Percentiles rank a stretch among this genome's conserved stretches.
These are phyloP conservation scores for Geum urbanum DNA, from an alignment of 306 rosid genomes.

Conservation along the genomic window DNA sequence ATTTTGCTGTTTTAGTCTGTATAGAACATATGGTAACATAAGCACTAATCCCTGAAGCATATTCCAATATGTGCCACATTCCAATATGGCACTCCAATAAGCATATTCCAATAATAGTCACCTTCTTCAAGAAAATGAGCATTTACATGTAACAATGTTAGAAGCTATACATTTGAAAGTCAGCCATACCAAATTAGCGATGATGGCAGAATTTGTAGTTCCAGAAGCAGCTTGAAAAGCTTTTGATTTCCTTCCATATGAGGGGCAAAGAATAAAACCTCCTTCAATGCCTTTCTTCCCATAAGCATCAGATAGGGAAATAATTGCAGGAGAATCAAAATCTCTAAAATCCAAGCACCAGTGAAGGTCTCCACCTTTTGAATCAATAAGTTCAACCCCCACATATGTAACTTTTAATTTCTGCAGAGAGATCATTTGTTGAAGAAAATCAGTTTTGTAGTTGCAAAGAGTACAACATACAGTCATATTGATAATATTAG, in stretches of 20 bases:
- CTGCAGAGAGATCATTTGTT: constrained; percentile 49
- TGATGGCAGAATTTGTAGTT: constrained; percentile 64
- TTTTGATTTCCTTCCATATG: constrained; percentile 91
- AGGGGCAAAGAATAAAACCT: constrained; percentile 88
- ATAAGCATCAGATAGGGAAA: constrained; percentile 65
- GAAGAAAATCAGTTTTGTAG: constrained; percentile 16
- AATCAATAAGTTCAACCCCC: constrained; percentile 79
- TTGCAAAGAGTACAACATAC: neutral
- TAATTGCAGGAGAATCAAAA: constrained; percentile 81
- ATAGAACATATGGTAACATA: constrained; percentile 23
- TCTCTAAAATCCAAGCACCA: constrained; percentile 99
- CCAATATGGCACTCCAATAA: too few species aligned
- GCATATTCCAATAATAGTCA: constrained; percentile 14
- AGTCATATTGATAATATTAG: neutral
- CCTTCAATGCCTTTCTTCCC: constrained; percentile 77
- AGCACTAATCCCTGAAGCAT: constrained; percentile 9
- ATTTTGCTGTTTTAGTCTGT: constrained; percentile 96
- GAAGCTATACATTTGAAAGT: constrained; percentile 5
- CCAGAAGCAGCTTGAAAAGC: constrained; percentile 95
- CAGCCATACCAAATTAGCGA: constrained; percentile 75
- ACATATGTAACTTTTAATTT: constrained; percentile 79
- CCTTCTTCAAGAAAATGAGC: constrained; percentile 22
- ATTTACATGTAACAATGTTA: constrained; percentile 6
- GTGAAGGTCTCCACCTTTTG: constrained; percentile 82
- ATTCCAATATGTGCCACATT: constrained; percentile 21